Percentiles rank a stretch among this genome's conserved stretches.
phyloP scores from a whole-genome alignment of 2,329 filamentous ascomycete genomes.

The Ascochyta lentis region DNA sequence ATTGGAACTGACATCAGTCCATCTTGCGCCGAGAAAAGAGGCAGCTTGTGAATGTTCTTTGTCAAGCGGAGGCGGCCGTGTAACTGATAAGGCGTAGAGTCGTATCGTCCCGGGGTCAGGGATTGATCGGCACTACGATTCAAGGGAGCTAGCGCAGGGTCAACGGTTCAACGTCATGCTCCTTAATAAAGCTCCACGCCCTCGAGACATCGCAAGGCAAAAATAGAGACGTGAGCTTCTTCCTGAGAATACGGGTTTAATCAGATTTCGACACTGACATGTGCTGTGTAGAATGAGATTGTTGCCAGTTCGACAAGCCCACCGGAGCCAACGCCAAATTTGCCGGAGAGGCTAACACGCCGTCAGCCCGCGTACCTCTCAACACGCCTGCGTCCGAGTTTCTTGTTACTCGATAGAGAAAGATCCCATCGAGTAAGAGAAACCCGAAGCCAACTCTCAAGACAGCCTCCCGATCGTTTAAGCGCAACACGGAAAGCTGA shows the following conservation, averaged over 20 bases:
- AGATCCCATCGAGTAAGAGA: slow-evolving; percentile 43
- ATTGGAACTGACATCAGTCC: background rate
- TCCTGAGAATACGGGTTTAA: background rate
- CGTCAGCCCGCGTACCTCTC: slow-evolving; percentile 36
- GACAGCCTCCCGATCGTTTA: slow-evolving; percentile 21
- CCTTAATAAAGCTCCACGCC: slow-evolving; percentile 20
- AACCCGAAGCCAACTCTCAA: slow-evolving; percentile 18
- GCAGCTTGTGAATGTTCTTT: slow-evolving; percentile 1
- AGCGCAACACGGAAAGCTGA: slow-evolving; percentile 17
- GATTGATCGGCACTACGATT: slow-evolving; percentile 30
- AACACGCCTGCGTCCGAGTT: slow-evolving; percentile 22
- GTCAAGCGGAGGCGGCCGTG: slow-evolving; percentile 15
- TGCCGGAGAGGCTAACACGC: slow-evolving; percentile 31
- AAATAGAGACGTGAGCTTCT: background rate
- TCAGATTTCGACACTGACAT: background rate
- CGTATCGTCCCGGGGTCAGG: slow-evolving; percentile 13
- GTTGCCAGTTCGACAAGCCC: slow-evolving; percentile 8
- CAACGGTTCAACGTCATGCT: slow-evolving; percentile 31
- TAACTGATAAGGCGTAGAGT: slow-evolving; percentile 33
- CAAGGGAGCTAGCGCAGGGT: slow-evolving; percentile 38
- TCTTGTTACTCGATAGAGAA: slow-evolving; percentile 44
- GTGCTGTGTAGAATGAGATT: background rate
- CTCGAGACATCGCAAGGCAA: slow-evolving; percentile 1
- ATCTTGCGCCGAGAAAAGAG: background rate
- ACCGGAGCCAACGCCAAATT: slow-evolving; percentile 26